Percentiles rank a stretch among this genome's conserved stretches.
These are phyloP conservation scores for Trametes versicolor DNA, from an alignment of 1,284 basidiomycete genomes.

Conservation along the genomic window DNA sequence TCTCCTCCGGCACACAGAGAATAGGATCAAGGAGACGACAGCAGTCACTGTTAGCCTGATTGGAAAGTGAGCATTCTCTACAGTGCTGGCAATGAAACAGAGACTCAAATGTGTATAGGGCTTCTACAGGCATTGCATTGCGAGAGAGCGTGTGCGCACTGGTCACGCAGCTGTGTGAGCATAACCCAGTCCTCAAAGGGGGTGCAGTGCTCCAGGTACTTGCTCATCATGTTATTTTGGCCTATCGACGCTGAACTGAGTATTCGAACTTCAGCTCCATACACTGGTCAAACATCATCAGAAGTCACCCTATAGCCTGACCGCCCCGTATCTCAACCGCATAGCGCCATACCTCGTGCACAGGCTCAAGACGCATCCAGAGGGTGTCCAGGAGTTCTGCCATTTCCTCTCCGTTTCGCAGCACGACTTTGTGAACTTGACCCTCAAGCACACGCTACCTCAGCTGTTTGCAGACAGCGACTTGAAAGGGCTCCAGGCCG, in stretches of 20 bases:
- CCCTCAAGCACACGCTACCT: slow-evolving; percentile 75
- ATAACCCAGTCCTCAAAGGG: slow-evolving; percentile 74
- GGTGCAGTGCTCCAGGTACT: slow-evolving; percentile 75
- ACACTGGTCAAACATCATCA: slow-evolving; percentile 64
- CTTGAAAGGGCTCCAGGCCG: slow-evolving; percentile 49
- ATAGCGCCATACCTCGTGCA: slow-evolving; percentile 76
- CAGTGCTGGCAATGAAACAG: slow-evolving; percentile 3
- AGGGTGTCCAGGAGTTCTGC: slow-evolving; percentile 68
- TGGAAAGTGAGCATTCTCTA: slow-evolving; percentile 63
- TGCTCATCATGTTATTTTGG: background rate
- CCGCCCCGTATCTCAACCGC: slow-evolving; percentile 75
- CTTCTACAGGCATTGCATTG: slow-evolving; percentile 60
- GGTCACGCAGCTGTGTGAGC: slow-evolving; percentile 73
- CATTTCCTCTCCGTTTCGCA: slow-evolving; percentile 65
- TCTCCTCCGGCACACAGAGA: slow-evolving; percentile 46
- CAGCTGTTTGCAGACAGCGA: slow-evolving; percentile 74
- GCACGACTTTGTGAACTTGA: slow-evolving; percentile 74
- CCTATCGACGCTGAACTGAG: too few species aligned
- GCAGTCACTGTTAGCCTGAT: slow-evolving; percentile 68
- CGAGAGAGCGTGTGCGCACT: slow-evolving; percentile 72
- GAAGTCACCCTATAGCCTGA: slow-evolving; percentile 75
- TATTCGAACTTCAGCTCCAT: slow-evolving; percentile 58
- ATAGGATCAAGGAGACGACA: slow-evolving; percentile 65
- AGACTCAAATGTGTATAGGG: slow-evolving; percentile 47
- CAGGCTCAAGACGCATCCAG: slow-evolving; percentile 67